Evolutionary conservation across 768 basidiomycete species (phyloP), one percentile per base, ranked within the genome.

Genomic region (Pisolithus microcarpus): DNA sequence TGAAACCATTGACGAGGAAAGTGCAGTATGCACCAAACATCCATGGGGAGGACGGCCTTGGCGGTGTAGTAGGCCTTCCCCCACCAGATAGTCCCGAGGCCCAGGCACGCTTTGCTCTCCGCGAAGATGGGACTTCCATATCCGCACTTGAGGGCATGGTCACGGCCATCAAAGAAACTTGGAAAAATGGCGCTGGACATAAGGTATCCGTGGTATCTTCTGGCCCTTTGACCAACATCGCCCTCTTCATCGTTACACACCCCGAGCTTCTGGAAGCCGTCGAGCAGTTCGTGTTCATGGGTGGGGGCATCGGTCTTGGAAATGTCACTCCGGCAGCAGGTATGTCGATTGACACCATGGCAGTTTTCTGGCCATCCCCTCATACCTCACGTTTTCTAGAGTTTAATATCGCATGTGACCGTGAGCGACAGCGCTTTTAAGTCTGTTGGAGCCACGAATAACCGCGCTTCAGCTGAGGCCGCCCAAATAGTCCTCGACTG

Each of bases 191-290:
- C 5, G 57, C 65, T 1, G 87, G 86, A 1, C 57, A 68, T 31
- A 80, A 85, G 64, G 77, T 86, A 10, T 78, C 80, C 0, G 59
- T 95, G 3, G 77, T 91, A 1, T 88, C 90, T 1, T 82, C 77
- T 4, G 91, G 91, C 0, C 87, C 91, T 1, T 81, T 90, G 81
- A 93, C 92, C 18, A 95, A 93, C 55, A 74, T 87, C 34, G 84
- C 82, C 0, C 65, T 85, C 6, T 85, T 89, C 57, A 71, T 84
- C 16, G 71, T 72, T 51, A 76, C 75, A 1, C 78, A 81, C 70
- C 78, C 81, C 0, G 72, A 79, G 26, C 67, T 83, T 3, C 54
- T 78, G 18, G 70, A 70, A 3, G 75, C 68, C 10, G 65, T 82
- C 6, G 72, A 75, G 38, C 68, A 77, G 48, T 70, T 81, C 39